Base-by-base conservation (phyloP, 2,329 filamentous ascomycete species). In the Fusarium nelsonii region DNA sequence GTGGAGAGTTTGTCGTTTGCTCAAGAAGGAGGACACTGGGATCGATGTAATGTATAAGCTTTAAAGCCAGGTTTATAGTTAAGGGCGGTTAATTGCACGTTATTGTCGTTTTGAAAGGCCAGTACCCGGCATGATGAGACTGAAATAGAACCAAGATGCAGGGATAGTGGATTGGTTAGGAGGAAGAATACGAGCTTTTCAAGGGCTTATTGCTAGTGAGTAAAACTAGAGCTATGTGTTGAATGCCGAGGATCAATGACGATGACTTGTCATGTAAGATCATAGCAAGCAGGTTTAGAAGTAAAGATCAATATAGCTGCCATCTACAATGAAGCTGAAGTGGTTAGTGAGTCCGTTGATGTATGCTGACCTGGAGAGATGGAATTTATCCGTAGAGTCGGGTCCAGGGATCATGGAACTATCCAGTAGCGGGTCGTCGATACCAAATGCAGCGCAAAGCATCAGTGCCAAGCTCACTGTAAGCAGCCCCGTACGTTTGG, bases 1-100 rank as follows among this genome's bases (percentile, higher is more conserved):
- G 85, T 97, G 15, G 82, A 91, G 32, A 92, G 91, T 68, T 81
- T 97, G 74, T 85, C 83, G 50, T 97, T 96, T 84, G 92, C 91
- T 4, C 85, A 84, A 70, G 79, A 77, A 10, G 92, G 92, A 15
- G 94, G 94, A 1, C 79, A 86, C 46, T 97, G 94, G 94, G 83
- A 85, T 56, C 50, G 50, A 48, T 75, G 73, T 33, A 40, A 33
- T 23, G 37, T 50, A n/a, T 50, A 33, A 65, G 23, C 8, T 32
- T 34, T 30, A 33, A 39, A 56, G 37, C 46, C 48, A 61, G 41
- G 49, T 18, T 68, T 50, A 55, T 16, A 68, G 46, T 41, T 28
- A 34, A 36, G 61, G 43, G 48, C 41, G 55, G 51, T 55, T 68
- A 54, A 61, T 70, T 65, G 63, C 44, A 68, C 39, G 34, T 50